Evolutionary conservation across 164 flowering plant species (phyloP).

Genomic region (Vitis rupestris): DNA sequence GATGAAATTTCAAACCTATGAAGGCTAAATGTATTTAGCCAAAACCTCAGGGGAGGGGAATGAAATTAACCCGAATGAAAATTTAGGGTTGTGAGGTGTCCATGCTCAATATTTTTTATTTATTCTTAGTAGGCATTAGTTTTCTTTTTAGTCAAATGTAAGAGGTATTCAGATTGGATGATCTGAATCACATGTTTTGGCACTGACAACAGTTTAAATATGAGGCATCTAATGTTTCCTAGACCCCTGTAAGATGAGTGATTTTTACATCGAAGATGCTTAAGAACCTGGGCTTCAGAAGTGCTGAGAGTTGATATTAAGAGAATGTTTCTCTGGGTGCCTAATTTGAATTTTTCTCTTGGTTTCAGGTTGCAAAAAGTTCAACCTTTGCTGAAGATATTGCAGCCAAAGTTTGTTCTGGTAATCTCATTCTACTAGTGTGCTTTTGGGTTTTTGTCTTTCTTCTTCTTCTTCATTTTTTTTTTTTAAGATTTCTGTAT

Average conservation of each 20-base stretch:
- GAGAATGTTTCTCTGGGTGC: neutral
- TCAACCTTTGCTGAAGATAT: conserved; percentile 50
- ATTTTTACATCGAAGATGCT: neutral
- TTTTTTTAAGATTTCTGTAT: neutral
- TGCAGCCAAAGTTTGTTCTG: conserved; percentile 67
- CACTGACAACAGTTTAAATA: neutral
- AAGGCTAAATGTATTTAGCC: too few relatives aligned
- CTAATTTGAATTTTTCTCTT: neutral
- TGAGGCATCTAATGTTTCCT: neutral
- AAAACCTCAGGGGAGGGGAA: too few relatives aligned
- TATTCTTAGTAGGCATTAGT: too few relatives aligned
- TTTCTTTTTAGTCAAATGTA: too few relatives aligned
- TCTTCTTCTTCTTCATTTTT: neutral
- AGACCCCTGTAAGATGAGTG: too few relatives aligned
- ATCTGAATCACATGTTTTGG: neutral
- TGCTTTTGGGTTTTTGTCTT: too few relatives aligned
- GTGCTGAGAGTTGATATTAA: neutral
- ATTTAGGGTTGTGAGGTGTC: neutral
- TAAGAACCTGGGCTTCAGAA: neutral
- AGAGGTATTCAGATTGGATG: too few relatives aligned
- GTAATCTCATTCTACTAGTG: conserved; percentile 27
- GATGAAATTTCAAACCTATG: too few relatives aligned
- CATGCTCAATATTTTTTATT: too few relatives aligned
- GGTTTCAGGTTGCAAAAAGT: conserved; percentile 54
- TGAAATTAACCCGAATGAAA: neutral